Evolutionary conservation across 225 moss, liverwort and hornwort genomes (phyloP), one percentile per base, ranked within the genome.

Genomic region (Neckera pumila): DNA sequence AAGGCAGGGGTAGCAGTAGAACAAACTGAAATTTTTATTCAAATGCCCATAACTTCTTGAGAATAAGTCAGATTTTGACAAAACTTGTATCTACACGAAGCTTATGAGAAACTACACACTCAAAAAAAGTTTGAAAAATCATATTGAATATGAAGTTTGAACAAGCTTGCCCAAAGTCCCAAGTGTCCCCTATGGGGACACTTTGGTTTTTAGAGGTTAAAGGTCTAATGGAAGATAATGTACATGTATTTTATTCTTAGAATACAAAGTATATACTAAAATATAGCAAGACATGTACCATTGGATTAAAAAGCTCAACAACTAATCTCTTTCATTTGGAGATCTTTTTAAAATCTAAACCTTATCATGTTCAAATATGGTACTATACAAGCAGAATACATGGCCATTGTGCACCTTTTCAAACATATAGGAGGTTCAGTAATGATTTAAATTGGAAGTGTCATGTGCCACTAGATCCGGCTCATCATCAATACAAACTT

Each of bases 311-410:
- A 69, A 69, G n/a, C 13, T 12, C 69, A 69, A 38, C 13, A 69
- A 6, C 69, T 38, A 38, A n/a, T 12, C 11, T n/a, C 20, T 67
- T 34, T 67, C 5, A 65, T 36, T 10, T 36, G 5, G 6, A 36
- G 33, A 19, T n/a, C 21, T 3, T 36, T 67, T 67, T n/a, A n/a
- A n/a, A 20, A 67, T 38, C 7, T 4, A 66, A 66, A n/a, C 21
- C 1, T 20, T 36, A n/a, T 21, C 4, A n/a, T 66, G 1, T 66
- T n/a, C n/a, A 66, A 20, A 21, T 20, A 66, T 0, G 0, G 0
- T 11, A 66, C 0, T 1, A 0, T 21, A 11, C 11, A n/a, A 21
- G 10, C n/a, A 11, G 34, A 65, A 18, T 64, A 34, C 1, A 0
- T 10, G 2, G 19, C 3, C 36, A 36, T n/a, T 36, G n/a, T 66